Conservation (phyloP, 2,329 filamentous ascomycete species). For the Juglanconis juglandina region DNA sequence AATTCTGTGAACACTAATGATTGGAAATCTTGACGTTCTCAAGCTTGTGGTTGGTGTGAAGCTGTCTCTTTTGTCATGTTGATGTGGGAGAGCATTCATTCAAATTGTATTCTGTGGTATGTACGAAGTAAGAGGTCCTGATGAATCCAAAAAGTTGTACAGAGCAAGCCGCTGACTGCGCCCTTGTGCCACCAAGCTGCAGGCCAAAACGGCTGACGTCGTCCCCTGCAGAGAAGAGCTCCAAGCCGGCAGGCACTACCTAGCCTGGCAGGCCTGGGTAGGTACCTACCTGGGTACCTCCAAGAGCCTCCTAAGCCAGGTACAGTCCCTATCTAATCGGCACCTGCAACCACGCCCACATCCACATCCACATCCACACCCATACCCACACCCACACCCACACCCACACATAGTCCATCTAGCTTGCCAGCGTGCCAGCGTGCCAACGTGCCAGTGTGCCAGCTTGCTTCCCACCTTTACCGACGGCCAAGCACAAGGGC, state of each 20-base stretch:
- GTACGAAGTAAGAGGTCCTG: too few relatives aligned
- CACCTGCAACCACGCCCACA: neutral
- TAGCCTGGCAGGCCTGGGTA: neutral
- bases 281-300: neutral
- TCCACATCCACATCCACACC: neutral
- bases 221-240: neutral
- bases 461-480: neutral
- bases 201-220: constrained; percentile 12
- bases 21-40: neutral
- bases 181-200: neutral
- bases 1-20: neutral
- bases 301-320: neutral
- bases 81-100: too few relatives aligned
- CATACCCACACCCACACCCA: neutral
- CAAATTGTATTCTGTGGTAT: too few relatives aligned
- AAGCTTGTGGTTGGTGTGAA: neutral
- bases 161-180: neutral
- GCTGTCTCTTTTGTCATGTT: neutral
- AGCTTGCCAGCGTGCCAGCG: too few relatives aligned
- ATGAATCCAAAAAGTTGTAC: neutral
- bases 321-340: neutral
- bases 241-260: neutral
- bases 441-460: neutral
- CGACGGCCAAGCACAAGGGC: neutral
- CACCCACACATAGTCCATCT: too few relatives aligned